Percentiles rank a stretch among this genome's conserved stretches.
These are phyloP conservation scores for Boletus pseudo-olivaceus DNA, from an alignment of 768 basidiomycete genomes.

Conservation along the genomic window DNA sequence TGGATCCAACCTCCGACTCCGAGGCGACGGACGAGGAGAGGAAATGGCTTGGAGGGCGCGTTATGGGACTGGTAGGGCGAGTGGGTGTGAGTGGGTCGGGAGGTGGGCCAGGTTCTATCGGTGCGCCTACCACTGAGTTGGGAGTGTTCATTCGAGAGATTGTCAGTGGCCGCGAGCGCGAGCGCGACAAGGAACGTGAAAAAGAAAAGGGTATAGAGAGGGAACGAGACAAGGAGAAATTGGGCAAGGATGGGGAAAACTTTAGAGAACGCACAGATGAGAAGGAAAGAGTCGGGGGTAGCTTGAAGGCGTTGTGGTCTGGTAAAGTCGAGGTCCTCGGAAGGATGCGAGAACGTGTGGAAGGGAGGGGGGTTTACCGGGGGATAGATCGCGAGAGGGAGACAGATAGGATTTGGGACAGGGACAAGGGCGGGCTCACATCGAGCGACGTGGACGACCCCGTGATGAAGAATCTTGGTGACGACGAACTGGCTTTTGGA, in stretches of 20 bases:
- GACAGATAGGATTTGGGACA: constrained; percentile 24
- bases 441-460: constrained; percentile 32
- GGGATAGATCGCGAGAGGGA: constrained; percentile 28
- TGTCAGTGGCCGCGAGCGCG: constrained; percentile 31
- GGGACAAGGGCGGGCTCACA: constrained; percentile 22
- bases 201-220: constrained; percentile 33
- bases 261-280: constrained; percentile 31
- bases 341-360: constrained; percentile 29
- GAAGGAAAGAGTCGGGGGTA: constrained; percentile 33
- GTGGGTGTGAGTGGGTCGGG: constrained; percentile 32
- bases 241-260: constrained; percentile 35
- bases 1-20: constrained; percentile 40
- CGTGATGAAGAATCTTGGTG: constrained; percentile 20
- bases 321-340: constrained; percentile 28
- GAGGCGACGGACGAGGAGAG: constrained; percentile 32
- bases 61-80: constrained; percentile 39
- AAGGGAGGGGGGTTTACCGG: constrained; percentile 15
- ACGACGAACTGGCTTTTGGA: constrained; percentile 32
- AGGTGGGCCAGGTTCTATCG: constrained; percentile 39
- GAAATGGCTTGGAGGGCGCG: constrained; percentile 30
- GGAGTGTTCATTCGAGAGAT: constrained; percentile 47
- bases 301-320: constrained; percentile 33
- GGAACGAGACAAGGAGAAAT: constrained; percentile 36
- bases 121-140: constrained; percentile 51
- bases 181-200: constrained; percentile 30